Percentiles rank a stretch among this genome's conserved stretches.
phyloP scores from a whole-genome alignment of 2,329 filamentous ascomycete species.

The Colletotrichum sp. region DNA sequence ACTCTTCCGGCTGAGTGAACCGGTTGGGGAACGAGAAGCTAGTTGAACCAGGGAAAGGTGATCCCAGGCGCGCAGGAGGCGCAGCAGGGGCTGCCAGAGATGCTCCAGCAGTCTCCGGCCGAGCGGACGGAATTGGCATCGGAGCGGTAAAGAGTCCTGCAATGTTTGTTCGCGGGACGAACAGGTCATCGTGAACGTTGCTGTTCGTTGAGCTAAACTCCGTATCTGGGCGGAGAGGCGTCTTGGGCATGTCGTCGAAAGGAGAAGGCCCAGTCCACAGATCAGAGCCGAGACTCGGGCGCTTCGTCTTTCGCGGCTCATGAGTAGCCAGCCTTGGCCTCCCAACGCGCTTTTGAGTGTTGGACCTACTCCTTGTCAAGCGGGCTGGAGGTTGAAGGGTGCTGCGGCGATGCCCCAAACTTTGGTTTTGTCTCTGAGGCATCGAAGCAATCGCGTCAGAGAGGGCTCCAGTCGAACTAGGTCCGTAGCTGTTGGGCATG shows the following conservation, averaged over 20 bases:
- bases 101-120: neutral
- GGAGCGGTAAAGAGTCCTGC: slow-evolving; percentile 39
- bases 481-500: slow-evolving; percentile 63
- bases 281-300: slow-evolving; percentile 60
- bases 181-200: slow-evolving; percentile 38
- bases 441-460: slow-evolving; percentile 41
- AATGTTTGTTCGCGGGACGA: slow-evolving; percentile 47
- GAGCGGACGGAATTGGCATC: slow-evolving; percentile 1
- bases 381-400: slow-evolving; percentile 59
- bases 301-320: slow-evolving; percentile 54
- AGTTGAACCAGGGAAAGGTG: slow-evolving; percentile 58
- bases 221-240: slow-evolving; percentile 22
- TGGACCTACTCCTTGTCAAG: slow-evolving; percentile 53
- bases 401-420: slow-evolving; percentile 54
- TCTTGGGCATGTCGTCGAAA: slow-evolving; percentile 25
- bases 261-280: slow-evolving; percentile 54
- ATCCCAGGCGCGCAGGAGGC: slow-evolving; percentile 58
- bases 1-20: slow-evolving; percentile 48
- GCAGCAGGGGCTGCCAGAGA: slow-evolving; percentile 31
- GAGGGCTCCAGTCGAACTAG: slow-evolving; percentile 60
- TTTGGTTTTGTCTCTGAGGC: slow-evolving; percentile 47
- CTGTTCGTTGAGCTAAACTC: slow-evolving; percentile 39
- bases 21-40: slow-evolving; percentile 68
- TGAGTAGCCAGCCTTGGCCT: slow-evolving; percentile 50
- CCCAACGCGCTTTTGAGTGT: slow-evolving; percentile 55